phyloP scores from a whole-genome alignment of 1,139 yeast genomes.

The Blastobotrys capitulatus region DNA sequence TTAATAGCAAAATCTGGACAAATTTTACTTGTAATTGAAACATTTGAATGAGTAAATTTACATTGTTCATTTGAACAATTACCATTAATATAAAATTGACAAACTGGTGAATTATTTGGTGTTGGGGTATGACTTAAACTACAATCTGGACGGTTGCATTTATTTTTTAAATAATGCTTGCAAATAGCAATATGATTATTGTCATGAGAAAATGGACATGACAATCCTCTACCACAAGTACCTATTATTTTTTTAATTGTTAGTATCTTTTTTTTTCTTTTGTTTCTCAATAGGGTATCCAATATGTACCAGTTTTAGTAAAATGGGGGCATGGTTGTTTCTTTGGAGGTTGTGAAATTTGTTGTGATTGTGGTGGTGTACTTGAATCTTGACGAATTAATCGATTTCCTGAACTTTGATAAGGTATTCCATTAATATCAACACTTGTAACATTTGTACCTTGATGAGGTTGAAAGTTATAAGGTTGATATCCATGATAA shows the following conservation, averaged over 20 bases:
- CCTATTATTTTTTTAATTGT: slow-evolving; percentile 35
- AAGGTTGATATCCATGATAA: slow-evolving; percentile 5
- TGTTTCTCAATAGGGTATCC: too few species aligned
- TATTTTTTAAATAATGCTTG: slow-evolving; percentile 42
- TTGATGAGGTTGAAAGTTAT: background rate
- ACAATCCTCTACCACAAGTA: slow-evolving; percentile 46
- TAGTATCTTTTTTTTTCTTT: background rate
- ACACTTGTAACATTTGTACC: background rate
- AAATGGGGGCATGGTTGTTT: slow-evolving; percentile 28
- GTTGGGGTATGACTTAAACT: slow-evolving; percentile 51
- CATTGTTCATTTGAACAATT: slow-evolving; percentile 54
- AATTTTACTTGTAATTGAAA: slow-evolving; percentile 40
- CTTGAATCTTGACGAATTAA: background rate
- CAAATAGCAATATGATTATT: slow-evolving; percentile 50
- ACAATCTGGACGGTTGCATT: slow-evolving; percentile 50
- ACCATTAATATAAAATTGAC: slow-evolving; percentile 48
- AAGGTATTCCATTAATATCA: background rate
- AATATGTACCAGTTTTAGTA: slow-evolving; percentile 31
- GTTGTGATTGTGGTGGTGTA: background rate
- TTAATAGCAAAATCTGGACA: slow-evolving; percentile 65
- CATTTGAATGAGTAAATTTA: slow-evolving; percentile 48
- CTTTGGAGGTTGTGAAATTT: background rate
- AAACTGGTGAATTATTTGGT: slow-evolving; percentile 62
- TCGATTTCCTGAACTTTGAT: background rate
- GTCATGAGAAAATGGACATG: slow-evolving; percentile 55